Evolutionary conservation across 2,329 filamentous ascomycete species (phyloP), one percentile per base, ranked within the genome.

Genomic region (Sporothrix curviconia): DNA sequence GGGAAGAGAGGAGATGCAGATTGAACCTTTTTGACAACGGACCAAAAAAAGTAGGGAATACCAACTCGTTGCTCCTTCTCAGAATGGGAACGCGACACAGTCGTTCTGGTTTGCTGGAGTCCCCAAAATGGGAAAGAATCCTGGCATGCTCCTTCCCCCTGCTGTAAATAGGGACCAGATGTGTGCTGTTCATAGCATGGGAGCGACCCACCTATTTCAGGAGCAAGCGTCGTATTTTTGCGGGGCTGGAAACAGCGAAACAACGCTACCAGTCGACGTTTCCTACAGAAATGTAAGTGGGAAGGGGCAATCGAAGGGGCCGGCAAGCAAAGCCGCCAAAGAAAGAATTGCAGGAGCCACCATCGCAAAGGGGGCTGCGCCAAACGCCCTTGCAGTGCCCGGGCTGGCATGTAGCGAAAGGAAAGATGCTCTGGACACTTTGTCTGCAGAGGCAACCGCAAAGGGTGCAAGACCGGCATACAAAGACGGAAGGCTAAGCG

Each of bases 141-240:
- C 52, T 28, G 34, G 46, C 24, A n/a, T 51, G 44, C 50, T 55
- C 51, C 30, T 55, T 55, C 50, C 42, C 42, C 43, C 36, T 55
- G 44, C 53, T 56, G 43, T 47, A 39, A 55, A 51, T 44, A 49
- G 51, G 50, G 17, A 58, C 34, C 22, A 24, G n/a, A 19, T 15
- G 30, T 36, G 50, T 44, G 52, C 30, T 22, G 17, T 37, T 17
- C 15, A 43, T 17, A 50, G 51, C 22, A n/a, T n/a, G 50, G 24
- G 57, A 36, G 52, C 52, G 52, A 52, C 49, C 58, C 58, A 54
- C 58, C 42, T n/a, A 22, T 44, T 46, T 59, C 55, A 59, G 58
- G 58, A 59, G 58, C 57, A 56, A 56, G 57, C 53, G 57, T 42
- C 24, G 24, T 56, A 37, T 59, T 56, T 43, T 44, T 54, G 58